phyloP scores from a whole-genome alignment of 148 eudicot species.

The Arbutus unedo region DNA sequence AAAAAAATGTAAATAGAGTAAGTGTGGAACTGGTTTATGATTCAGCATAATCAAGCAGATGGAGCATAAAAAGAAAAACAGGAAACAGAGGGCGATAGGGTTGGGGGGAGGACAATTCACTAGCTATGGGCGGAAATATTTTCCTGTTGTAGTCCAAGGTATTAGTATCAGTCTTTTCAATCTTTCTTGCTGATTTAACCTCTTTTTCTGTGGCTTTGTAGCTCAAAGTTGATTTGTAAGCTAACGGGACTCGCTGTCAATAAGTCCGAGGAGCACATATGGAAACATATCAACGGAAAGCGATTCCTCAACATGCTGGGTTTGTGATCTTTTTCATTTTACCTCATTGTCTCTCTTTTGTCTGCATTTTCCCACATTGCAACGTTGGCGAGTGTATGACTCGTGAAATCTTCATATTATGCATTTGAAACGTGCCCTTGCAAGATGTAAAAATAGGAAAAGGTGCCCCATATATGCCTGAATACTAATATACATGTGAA shows the following conservation, averaged over 20 bases:
- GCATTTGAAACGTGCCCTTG: neutral
- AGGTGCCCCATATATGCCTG: neutral
- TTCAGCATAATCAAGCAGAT: neutral
- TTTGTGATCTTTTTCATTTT: slow-evolving; percentile 27
- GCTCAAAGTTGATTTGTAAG: slow-evolving; percentile 77
- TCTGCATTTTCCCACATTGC: neutral
- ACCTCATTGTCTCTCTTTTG: slow-evolving; percentile 9
- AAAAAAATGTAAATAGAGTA: neutral
- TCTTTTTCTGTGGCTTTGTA: slow-evolving; percentile 23
- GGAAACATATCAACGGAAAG: slow-evolving; percentile 95
- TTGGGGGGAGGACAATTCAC: neutral
- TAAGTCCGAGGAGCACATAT: slow-evolving; percentile 92
- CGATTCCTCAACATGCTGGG: slow-evolving; percentile 81
- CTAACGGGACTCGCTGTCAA: slow-evolving; percentile 74
- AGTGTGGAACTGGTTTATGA: neutral
- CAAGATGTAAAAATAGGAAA: neutral
- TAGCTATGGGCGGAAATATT: neutral
- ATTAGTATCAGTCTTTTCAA: neutral
- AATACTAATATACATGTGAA: slow-evolving; percentile 5
- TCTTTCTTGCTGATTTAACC: neutral
- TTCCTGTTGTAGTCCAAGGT: neutral
- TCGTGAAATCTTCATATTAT: neutral
- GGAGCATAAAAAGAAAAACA: neutral
- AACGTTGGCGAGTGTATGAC: neutral
- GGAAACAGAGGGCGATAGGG: neutral